Percentiles rank a stretch among this genome's conserved stretches.
These are phyloP conservation scores for Cucurbita argyrosperma DNA, from an alignment of 306 rosid genomes.

Conservation along the genomic window DNA sequence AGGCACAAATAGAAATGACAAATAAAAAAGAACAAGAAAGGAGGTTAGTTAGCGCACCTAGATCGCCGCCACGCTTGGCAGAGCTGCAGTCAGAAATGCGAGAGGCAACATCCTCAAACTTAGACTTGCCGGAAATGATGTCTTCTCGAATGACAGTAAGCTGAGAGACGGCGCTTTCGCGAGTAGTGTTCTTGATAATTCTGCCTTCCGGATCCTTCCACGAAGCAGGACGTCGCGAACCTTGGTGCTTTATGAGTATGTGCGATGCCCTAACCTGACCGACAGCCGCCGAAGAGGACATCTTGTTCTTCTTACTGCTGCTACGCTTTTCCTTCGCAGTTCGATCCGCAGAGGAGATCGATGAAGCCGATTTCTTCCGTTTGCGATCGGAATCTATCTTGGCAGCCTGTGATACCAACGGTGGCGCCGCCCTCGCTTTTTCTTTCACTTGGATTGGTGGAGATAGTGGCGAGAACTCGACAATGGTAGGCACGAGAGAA, in stretches of 20 bases:
- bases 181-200: conserved; percentile 53
- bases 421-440: neutral
- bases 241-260: conserved; percentile 84
- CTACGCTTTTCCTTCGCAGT: conserved; percentile 28
- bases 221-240: conserved; percentile 77
- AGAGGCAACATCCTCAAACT: conserved; percentile 60
- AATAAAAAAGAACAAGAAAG: neutral
- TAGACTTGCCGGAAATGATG: conserved; percentile 61
- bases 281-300: conserved; percentile 44
- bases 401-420: neutral
- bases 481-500: neutral
- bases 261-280: conserved; percentile 87
- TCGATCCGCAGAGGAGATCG: conserved; percentile 41
- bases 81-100: conserved; percentile 87
- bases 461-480: neutral
- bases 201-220: conserved; percentile 98
- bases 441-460: neutral
- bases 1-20: neutral
- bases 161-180: conserved; percentile 59
- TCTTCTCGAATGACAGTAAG: conserved; percentile 52
- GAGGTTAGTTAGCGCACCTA: conserved; percentile 27
- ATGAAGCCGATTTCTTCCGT: conserved; percentile 42
- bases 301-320: conserved; percentile 28
- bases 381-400: conserved; percentile 78
- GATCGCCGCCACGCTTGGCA: conserved; percentile 96